A percentile compares a stretch with the other conserved stretches of the same genome.
phyloP scores from a whole-genome alignment of 2,329 filamentous ascomycete genomes.

The Diaporthe sp. region DNA sequence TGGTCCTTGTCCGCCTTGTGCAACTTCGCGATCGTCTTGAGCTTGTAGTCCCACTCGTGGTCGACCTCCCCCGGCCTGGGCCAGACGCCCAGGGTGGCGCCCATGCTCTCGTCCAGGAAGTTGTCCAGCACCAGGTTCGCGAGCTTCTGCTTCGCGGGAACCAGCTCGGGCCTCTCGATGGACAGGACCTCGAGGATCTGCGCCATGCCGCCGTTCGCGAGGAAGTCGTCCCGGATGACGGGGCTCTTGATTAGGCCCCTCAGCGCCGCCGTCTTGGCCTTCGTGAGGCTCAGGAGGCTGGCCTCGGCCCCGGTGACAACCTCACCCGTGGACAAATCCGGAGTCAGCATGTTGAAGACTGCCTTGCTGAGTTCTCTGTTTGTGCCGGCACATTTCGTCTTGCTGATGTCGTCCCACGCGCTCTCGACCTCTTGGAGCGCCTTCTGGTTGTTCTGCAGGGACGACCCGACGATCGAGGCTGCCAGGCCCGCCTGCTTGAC shows the following conservation, averaged over 20 bases:
- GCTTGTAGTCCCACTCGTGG: constrained; percentile 71
- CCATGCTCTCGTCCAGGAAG: constrained; percentile 77
- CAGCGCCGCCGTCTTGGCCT: constrained; percentile 63
- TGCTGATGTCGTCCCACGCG: constrained; percentile 61
- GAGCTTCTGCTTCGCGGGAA: constrained; percentile 65
- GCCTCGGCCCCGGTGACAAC: constrained; percentile 45
- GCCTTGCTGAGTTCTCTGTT: constrained; percentile 51
- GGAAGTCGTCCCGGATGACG: constrained; percentile 67
- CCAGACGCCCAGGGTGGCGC: constrained; percentile 70
- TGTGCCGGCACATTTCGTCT: constrained; percentile 53
- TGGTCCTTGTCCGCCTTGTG: constrained; percentile 55
- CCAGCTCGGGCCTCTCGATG: constrained; percentile 63
- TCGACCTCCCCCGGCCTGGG: constrained; percentile 56
- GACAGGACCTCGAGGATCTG: constrained; percentile 67
- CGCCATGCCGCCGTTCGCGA: constrained; percentile 67
- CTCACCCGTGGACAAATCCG: constrained; percentile 4
- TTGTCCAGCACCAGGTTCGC: constrained; percentile 73
- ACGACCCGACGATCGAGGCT: constrained; percentile 68
- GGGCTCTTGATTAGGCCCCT: constrained; percentile 70
- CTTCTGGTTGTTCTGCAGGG: constrained; percentile 76
- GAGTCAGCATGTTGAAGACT: constrained; percentile 58
- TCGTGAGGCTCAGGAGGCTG: constrained; percentile 46
- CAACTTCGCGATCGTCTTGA: constrained; percentile 56
- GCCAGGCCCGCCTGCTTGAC: constrained; percentile 60
- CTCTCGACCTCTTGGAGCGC: constrained; percentile 67